Conservation (phyloP, 1,284 basidiomycete species). For the Microstroma glucosiphilum region DNA sequence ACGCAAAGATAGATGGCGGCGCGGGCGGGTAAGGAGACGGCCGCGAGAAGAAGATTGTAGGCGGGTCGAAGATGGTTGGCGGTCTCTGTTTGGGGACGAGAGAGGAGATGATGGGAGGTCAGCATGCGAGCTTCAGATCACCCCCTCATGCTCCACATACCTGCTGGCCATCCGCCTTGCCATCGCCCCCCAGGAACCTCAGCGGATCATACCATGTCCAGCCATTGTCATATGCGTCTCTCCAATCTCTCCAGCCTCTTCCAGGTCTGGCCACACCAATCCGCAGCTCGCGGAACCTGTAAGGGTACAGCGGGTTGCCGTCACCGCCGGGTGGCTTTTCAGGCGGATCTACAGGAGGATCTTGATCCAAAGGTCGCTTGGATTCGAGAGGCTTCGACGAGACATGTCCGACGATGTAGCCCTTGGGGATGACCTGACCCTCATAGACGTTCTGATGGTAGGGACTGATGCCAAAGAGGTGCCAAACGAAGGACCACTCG, state of each 20-base stretch:
- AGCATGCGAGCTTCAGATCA: neutral
- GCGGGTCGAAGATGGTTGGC: neutral
- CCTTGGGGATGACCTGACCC: constrained; percentile 1
- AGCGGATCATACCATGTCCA: constrained; percentile 14
- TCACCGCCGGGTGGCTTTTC: constrained; percentile 7
- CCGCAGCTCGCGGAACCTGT: constrained; percentile 5
- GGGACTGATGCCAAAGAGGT: constrained; percentile 7
- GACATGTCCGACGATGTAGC: constrained; percentile 8
- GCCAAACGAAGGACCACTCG: constrained; percentile 14
- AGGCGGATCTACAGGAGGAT: constrained; percentile 13
- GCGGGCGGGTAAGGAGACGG: constrained; percentile 5
- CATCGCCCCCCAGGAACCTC: constrained; percentile 2
- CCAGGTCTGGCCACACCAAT: constrained; percentile 12
- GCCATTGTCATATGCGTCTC: constrained; percentile 6
- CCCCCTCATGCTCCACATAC: neutral
- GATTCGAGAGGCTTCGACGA: constrained; percentile 3
- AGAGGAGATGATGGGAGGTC: neutral
- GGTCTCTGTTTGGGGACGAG: neutral
- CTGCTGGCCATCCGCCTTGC: neutral
- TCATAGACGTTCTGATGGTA: constrained; percentile 6
- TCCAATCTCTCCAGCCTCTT: constrained; percentile 8
- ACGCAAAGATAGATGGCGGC: neutral
- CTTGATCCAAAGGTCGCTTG: constrained; percentile 7
- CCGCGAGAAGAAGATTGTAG: constrained; percentile 10
- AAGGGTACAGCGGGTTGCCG: constrained; percentile 9